Percentiles rank a stretch among this genome's conserved stretches.
Conservation (phyloP, 2,329 filamentous ascomycete genomes). For the Colletotrichum destructivum region DNA sequence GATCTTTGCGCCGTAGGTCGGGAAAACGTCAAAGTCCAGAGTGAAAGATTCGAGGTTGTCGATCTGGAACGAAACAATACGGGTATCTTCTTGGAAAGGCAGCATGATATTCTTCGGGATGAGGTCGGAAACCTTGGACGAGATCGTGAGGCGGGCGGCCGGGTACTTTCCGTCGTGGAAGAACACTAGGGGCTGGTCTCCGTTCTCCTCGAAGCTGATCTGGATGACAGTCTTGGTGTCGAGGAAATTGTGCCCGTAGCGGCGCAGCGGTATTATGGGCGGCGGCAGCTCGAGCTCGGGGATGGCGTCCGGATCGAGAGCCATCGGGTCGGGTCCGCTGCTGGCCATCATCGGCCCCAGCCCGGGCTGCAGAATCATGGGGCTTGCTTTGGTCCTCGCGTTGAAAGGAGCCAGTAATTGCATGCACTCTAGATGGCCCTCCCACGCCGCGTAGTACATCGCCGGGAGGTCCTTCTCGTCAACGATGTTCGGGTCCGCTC, state of each 20-base stretch:
- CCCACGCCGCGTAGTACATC: slow-evolving; percentile 99
- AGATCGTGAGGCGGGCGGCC: slow-evolving; percentile 93
- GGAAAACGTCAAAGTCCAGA: slow-evolving; percentile 97
- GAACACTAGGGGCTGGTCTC: slow-evolving; percentile 86
- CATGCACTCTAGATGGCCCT: slow-evolving; percentile 96
- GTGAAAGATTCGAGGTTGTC: slow-evolving; percentile 94
- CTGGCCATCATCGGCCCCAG: slow-evolving; percentile 64
- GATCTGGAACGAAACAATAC: slow-evolving; percentile 94
- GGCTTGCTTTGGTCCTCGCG: slow-evolving; percentile 59
- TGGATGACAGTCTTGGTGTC: slow-evolving; percentile 98
- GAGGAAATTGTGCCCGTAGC: slow-evolving; percentile 98
- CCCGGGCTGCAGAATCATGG: slow-evolving; percentile 60
- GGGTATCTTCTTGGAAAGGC: slow-evolving; percentile 95
- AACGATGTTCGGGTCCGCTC: slow-evolving; percentile 82
- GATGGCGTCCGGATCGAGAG: slow-evolving; percentile 87
- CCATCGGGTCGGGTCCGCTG: slow-evolving; percentile 71
- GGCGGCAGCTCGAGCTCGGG: slow-evolving; percentile 93
- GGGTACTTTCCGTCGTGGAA: slow-evolving; percentile 98
- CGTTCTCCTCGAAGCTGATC: slow-evolving; percentile 86
- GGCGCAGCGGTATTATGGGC: slow-evolving; percentile 92
- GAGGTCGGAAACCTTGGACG: slow-evolving; percentile 94
- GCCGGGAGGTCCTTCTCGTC: slow-evolving; percentile 95
- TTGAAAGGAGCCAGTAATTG: slow-evolving; percentile 80
- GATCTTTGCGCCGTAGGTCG: slow-evolving; percentile 96
- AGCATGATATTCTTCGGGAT: slow-evolving; percentile 97